Evolutionary conservation across 2,329 filamentous ascomycete species (phyloP).

Genomic region (Fusarium incarnatum): DNA sequence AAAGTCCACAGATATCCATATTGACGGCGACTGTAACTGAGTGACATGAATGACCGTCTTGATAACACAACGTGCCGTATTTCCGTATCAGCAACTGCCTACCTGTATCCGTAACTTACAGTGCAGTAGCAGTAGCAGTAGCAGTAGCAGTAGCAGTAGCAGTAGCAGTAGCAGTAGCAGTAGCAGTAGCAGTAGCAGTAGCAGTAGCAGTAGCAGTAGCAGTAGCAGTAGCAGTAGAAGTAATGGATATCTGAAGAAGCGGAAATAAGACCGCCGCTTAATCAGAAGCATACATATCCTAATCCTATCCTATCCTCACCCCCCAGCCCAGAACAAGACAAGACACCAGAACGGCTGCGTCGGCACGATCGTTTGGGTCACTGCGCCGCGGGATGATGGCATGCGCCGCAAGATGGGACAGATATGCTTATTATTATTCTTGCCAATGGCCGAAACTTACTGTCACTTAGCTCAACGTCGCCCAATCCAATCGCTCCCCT

Average conservation of each 20-base stretch:
- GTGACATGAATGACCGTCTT: not conserved
- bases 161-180: too few species aligned
- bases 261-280: conserved; percentile 32
- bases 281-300: not conserved
- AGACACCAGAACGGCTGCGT: conserved; percentile 41
- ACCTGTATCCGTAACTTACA: not conserved
- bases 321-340: conserved; percentile 17
- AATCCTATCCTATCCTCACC: conserved; percentile 6
- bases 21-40: conserved; percentile 8
- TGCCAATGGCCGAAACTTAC: conserved; percentile 15
- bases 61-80: conserved; percentile 2
- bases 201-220: not conserved
- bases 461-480: conserved; percentile 15
- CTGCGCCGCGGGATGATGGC: conserved; percentile 45
- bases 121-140: not conserved
- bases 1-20: conserved; percentile 13
- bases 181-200: too few species aligned
- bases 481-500: not conserved
- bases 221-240: too few species aligned
- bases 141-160: too few species aligned
- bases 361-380: conserved; percentile 46
- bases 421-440: conserved; percentile 47
- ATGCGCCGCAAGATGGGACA: conserved; percentile 44
- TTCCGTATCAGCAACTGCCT: not conserved
- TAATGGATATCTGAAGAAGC: not conserved